Base-by-base conservation (phyloP, 2,329 filamentous ascomycete species). In the Fusarium torulosum region DNA sequence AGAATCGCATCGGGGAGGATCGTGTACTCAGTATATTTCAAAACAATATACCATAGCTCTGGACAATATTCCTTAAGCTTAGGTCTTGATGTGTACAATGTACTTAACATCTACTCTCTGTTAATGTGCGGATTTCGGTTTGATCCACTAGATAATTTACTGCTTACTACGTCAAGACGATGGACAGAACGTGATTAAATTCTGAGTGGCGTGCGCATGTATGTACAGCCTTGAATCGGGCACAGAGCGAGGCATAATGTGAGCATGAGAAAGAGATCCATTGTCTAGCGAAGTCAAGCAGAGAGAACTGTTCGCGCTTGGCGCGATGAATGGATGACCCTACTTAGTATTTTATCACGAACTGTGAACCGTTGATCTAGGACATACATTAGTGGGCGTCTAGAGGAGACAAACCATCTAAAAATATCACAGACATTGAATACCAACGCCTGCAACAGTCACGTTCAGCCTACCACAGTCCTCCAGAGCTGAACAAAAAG, bases 371-470 rank as follows among this genome's bases (percentile, higher is more conserved):
- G 43, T 38, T 35, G 4, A 53, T 38, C 35, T 19, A 53, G 27
- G 19, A 53, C 31, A 21, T 9, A n/a, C 42, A 17, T 19, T 25
- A 54, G 33, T 46, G 19, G 37, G 15, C 38, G 19, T n/a, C 33
- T 9, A n/a, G 23, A 27, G 50, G 25, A 5, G n/a, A 43, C 11
- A 56, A 15, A 20, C 14, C 52, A 19, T 52, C 60, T 63, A 63
- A 63, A 63, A 63, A 63, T 64, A 63, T 45, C 47, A 40, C 23
- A 29, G 38, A 46, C 44, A 43, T 47, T 43, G 59, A 49, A 69
- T 69, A 62, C 64, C 64, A 31, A 53, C 50, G 54, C 37, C 65
- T 29, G n/a, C 27, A 46, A 37, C 51, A 47, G 51, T 40, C 42
- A 54, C 25, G 21, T 33, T 37, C 50, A 65, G 49, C 61, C 64